Evolutionary conservation across 2,329 filamentous ascomycete genomes (phyloP), one percentile per base, ranked within the genome.

Genomic region (Ceratocystis harringtonii): DNA sequence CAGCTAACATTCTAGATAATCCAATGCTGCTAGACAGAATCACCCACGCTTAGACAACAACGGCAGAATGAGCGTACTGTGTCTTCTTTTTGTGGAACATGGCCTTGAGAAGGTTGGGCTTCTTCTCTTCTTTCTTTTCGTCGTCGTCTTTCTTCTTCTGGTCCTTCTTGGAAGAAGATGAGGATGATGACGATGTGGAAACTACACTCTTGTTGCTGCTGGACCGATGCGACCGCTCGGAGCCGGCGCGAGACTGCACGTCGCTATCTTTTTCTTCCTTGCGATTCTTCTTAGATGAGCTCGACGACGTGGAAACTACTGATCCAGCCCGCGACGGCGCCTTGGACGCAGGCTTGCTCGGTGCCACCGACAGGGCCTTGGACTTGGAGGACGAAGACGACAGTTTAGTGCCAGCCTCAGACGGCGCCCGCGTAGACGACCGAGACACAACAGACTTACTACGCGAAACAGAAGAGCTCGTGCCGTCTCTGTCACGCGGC

Each of bases 51-150:
- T 50, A 66, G 5, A 48, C 64, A 19, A 43, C 64, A 10, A 66
- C 61, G 17, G 61, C 41, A 25, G 65, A 57, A 41, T 66, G 48
- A 4, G 62, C n/a, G 58, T 64, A 64, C 19, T 64, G 57, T 1
- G 62, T 76, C 72, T 80, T 80, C 74, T 81, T 83, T 74, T 76
- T 80, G 75, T 80, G 81, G 71, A 85, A 84, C 66, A 84, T 69
- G 2, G 77, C 74, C 75, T 83, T 84, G 68, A 85, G 77, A 80
- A 84, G 81, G 70, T 78, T 83, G 50, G 71, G 73, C 63, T 72
- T 72, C 70, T 76, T 78, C 72, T 79, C 68, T 2, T 64, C 52
- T 76, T 70, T 68, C 70, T 76, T 78, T 72, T 79, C 68, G 3
- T 64, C 55, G 75, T 72, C 69, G 69, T 63, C 72, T 69, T 67